Conservation (phyloP, 805 yeast species). For the Scheffersomyces coipomensis region DNA sequence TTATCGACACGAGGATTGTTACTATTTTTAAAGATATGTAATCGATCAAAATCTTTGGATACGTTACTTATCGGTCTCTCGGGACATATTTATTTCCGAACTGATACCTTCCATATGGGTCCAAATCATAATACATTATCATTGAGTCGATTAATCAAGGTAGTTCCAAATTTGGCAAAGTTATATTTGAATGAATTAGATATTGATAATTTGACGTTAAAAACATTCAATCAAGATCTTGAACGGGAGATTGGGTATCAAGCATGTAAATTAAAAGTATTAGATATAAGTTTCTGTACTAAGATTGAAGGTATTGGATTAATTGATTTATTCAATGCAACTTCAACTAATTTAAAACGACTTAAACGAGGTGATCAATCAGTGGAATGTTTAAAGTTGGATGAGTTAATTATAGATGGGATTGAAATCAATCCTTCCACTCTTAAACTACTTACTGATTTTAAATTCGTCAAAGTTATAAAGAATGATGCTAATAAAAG, state of each 20-base stretch:
- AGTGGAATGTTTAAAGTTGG: conserved; percentile 11
- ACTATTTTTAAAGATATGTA: conserved; percentile 32
- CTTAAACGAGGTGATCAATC: conserved; percentile 3
- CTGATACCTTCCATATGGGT: conserved; percentile 12
- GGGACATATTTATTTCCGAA: conserved; percentile 26
- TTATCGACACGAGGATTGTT: conserved; percentile 40
- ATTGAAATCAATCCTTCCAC: conserved; percentile 29
- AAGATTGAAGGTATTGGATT: conserved; percentile 39
- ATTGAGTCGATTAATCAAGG: neutral
- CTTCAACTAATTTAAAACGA: conserved; percentile 1
- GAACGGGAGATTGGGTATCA: too few relatives aligned
- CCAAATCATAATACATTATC: neutral
- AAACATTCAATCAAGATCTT: conserved; percentile 25
- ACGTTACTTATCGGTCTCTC: conserved; percentile 34
- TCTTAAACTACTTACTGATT: conserved; percentile 13
- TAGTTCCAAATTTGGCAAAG: conserved; percentile 16
- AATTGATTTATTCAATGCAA: conserved; percentile 24
- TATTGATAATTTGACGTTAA: conserved; percentile 33
- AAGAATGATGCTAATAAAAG: conserved; percentile 21
- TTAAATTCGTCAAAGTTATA: conserved; percentile 16
- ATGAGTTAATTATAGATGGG: conserved; percentile 30
- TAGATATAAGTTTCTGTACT: conserved; percentile 37
- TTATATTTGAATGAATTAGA: conserved; percentile 34
- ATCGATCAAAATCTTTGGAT: conserved; percentile 17
- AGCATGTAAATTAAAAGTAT: conserved; percentile 12